Evolutionary conservation across 176 grass and related monocot genomes (phyloP).

Genomic region (Elaeis guineensis): DNA sequence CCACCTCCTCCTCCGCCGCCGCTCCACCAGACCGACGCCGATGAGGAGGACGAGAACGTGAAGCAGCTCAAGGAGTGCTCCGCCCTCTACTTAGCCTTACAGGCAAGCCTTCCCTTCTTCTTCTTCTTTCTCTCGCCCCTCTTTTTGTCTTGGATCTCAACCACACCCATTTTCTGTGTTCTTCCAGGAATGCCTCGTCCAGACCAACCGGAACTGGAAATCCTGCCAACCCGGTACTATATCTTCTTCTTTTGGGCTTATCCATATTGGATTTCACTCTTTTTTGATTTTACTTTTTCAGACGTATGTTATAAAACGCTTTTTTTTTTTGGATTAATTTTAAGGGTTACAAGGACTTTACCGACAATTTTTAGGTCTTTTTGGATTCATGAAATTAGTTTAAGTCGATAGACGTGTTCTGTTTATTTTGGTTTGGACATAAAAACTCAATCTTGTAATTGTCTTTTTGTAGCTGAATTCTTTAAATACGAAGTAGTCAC

Average conservation of each 20-base stretch:
- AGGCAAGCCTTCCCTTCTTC: conserved; percentile 24
- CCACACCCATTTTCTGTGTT: background rate
- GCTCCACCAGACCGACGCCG: conserved; percentile 48
- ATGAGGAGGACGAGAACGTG: conserved; percentile 80
- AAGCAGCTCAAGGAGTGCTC: conserved; percentile 93
- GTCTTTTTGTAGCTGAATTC: too few relatives aligned
- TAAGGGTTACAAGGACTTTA: too few relatives aligned
- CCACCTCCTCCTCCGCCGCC: conserved; percentile 5
- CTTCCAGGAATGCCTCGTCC: conserved; percentile 63
- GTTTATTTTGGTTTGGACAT: too few relatives aligned
- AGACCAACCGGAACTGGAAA: conserved; percentile 77
- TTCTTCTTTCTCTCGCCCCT: background rate
- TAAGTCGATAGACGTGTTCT: too few relatives aligned
- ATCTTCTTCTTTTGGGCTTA: background rate
- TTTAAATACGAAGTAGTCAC: too few relatives aligned
- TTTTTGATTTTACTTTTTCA: background rate
- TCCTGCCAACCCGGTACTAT: conserved; percentile 71
- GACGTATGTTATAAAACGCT: too few relatives aligned
- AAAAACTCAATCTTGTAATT: too few relatives aligned
- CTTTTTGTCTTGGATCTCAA: background rate
- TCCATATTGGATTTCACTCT: background rate
- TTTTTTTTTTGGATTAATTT: too few relatives aligned
- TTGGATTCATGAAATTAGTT: too few relatives aligned
- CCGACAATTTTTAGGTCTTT: too few relatives aligned
- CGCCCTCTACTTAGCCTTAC: conserved; percentile 59